Evolutionary conservation across 768 basidiomycete species (phyloP).

Genomic region (Boletus rubroflammeus): DNA sequence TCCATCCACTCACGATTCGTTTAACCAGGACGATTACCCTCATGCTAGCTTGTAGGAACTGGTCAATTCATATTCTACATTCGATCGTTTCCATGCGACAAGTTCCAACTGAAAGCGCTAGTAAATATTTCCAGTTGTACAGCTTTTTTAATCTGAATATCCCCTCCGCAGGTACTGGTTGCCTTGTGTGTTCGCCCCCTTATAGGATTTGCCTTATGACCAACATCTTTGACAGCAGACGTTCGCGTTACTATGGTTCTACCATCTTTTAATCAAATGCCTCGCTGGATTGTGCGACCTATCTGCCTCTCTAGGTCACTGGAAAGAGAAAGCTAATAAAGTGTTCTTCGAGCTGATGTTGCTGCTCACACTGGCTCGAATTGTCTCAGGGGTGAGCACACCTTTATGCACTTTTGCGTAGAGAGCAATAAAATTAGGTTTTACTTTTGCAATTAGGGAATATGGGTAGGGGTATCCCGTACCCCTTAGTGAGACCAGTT

Average conservation of each 20-base stretch:
- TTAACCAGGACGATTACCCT: neutral
- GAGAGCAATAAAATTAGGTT: too few species aligned
- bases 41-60: neutral
- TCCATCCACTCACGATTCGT: neutral
- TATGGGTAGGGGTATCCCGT: too few species aligned
- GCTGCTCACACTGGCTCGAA: neutral
- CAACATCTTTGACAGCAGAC: conserved; percentile 12
- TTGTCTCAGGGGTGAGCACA: too few species aligned
- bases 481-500: too few species aligned
- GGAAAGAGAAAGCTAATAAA: neutral
- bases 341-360: neutral
- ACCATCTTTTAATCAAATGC: neutral
- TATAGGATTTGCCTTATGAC: neutral
- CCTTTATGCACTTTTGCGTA: too few species aligned
- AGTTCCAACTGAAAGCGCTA: neutral
- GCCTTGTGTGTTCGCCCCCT: conserved; percentile 5
- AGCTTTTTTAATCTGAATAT: too few species aligned
- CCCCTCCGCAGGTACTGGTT: neutral
- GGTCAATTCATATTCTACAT: neutral
- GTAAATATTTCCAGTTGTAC: neutral
- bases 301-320: conserved; percentile 8
- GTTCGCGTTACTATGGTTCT: neutral
- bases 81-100: neutral
- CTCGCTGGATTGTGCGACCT: neutral
- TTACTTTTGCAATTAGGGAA: too few species aligned